Base-by-base conservation (phyloP, 176 grass and related monocot species). In the Phyllostachys edulis region DNA sequence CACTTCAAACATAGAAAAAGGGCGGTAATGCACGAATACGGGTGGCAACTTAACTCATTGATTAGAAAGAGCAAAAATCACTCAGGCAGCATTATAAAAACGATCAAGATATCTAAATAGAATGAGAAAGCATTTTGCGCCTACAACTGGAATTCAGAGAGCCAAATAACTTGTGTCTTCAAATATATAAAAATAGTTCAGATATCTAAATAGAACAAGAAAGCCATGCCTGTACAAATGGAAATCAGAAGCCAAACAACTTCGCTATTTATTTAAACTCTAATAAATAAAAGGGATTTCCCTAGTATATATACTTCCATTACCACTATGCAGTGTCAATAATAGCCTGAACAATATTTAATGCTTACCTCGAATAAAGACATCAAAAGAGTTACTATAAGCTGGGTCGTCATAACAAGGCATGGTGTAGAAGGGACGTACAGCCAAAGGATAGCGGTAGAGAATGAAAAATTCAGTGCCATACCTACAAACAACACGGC, bases 351-450 rank as follows among this genome's bases (percentile, higher is more conserved):
- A 72, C 3, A 64, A 40, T 29, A 24, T 10, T 34, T 55, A 45
- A 46, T 67, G 64, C 85, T 84, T 63, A 98, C 96, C 96, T 87
- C 96, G 91, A 89, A 98, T 90, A 57, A 98, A 98, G 39, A 98
- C 93, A 89, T 98, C 93, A 57, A 98, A 98, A 7, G 96, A 98
- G 78, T 98, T 98, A 54, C 88, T 96, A 77, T 98, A 98, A 37
- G 76, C 76, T 21, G 80, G 68, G 50, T 96, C 69, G 75, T 98
- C 93, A 52, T 94, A 92, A 78, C 96, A 98, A 12, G 91, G 96
- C 96, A 96, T 98, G 23, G 96, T 98, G 80, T 98, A 98, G 84
- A 98, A 98, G 1, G 96, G 96, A 27, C 96, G 92, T 6, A 98
- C 87, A 34, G 80, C 93, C 80, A 98, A 88, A 85, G 96, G 96